phyloP scores from a whole-genome alignment of 106 monocot genomes.

The Dendrobium catenatum region DNA sequence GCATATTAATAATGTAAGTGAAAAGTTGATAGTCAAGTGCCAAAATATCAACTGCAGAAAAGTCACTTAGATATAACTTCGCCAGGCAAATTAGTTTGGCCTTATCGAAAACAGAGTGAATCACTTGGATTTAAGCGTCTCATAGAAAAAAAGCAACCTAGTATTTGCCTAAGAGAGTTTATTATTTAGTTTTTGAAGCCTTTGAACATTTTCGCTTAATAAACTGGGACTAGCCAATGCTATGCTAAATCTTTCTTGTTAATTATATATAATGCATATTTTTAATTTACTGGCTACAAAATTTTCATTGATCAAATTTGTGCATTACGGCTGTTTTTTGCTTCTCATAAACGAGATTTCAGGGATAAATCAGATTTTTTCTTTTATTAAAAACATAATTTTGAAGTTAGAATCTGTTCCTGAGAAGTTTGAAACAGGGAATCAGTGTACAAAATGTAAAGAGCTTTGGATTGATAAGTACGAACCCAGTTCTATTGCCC shows the following conservation, averaged over 20 bases:
- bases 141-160: no score
- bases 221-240: background rate
- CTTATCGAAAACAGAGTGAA: no score
- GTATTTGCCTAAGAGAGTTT: no score
- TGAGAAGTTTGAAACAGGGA: slow-evolving; percentile 37
- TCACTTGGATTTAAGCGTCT: no score
- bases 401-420: slow-evolving; percentile 6
- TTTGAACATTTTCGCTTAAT: background rate
- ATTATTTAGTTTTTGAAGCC: background rate
- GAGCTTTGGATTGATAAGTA: slow-evolving; percentile 84
- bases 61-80: no score
- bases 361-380: background rate
- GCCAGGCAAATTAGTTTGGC: no score
- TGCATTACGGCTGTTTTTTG: background rate
- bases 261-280: background rate
- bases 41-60: no score
- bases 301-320: background rate
- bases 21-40: no score
- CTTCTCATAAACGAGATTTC: background rate
- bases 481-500: slow-evolving; percentile 45
- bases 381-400: background rate
- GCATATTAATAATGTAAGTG: no score
- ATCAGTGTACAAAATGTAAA: slow-evolving; percentile 14
- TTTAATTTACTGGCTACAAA: background rate
- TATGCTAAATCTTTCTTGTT: background rate